Conservation (phyloP, 202 grass and related monocot species). For the Brachypodium distachyon region DNA sequence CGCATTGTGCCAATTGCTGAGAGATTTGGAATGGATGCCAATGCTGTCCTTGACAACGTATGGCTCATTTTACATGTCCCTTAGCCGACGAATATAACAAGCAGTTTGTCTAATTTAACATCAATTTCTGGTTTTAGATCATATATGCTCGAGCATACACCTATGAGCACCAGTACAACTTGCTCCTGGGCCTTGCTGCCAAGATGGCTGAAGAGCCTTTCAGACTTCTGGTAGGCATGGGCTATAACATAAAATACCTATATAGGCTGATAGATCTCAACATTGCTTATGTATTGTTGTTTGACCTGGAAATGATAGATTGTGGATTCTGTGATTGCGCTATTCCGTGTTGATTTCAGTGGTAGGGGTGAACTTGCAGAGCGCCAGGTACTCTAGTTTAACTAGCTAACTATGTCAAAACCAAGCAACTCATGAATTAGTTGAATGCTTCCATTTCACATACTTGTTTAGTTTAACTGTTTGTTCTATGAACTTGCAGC, state of each 20-base stretch:
- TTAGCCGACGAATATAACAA: neutral
- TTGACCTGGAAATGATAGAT: slow-evolving; percentile 43
- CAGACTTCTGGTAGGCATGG: slow-evolving; percentile 61
- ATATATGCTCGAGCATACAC: slow-evolving; percentile 99
- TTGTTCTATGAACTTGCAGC: slow-evolving; percentile 35
- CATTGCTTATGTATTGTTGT: slow-evolving; percentile 17
- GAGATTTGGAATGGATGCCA: slow-evolving; percentile 83
- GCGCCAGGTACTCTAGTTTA: slow-evolving; percentile 47
- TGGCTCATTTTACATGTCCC: neutral
- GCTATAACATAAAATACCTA: neutral
- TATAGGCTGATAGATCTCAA: neutral
- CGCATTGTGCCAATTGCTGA: slow-evolving; percentile 88
- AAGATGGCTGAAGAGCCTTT: slow-evolving; percentile 99
- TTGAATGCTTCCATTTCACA: neutral
- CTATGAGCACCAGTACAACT: slow-evolving; percentile 91
- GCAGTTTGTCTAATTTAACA: neutral
- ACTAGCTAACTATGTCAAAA: neutral
- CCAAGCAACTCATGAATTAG: neutral
- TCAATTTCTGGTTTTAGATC: slow-evolving; percentile 48
- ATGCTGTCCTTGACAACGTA: slow-evolving; percentile 86
- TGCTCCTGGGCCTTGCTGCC: slow-evolving; percentile 87
- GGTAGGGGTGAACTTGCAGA: slow-evolving; percentile 88
- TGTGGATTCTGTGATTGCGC: slow-evolving; percentile 79
- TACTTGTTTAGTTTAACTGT: slow-evolving; percentile 14
- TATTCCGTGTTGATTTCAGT: slow-evolving; percentile 88